Evolutionary conservation across 208 protist species (phyloP).

Genomic region (Perkinsela sp.): DNA sequence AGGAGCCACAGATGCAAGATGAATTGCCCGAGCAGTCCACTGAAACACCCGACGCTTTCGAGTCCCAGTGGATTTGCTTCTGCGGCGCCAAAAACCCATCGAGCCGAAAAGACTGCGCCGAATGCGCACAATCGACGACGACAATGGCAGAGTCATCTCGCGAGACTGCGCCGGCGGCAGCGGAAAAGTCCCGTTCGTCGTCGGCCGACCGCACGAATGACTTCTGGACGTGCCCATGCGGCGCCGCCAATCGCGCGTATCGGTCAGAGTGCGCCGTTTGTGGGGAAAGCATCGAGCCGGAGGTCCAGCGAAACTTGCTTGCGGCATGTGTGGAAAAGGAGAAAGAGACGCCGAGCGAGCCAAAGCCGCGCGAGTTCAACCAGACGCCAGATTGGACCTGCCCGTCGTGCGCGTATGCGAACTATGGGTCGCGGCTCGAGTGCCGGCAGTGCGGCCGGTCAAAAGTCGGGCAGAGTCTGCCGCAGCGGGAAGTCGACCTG

Average conservation of each 20-base stretch:
- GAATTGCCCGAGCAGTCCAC: background rate
- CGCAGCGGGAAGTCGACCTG: background rate
- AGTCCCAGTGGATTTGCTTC: background rate
- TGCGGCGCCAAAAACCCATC: background rate
- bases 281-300: background rate
- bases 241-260: background rate
- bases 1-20: background rate
- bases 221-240: background rate
- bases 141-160: background rate
- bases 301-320: background rate
- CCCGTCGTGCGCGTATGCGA: constrained; percentile 1
- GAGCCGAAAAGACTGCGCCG: background rate
- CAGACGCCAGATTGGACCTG: constrained; percentile 1
- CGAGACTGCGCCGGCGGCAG: background rate
- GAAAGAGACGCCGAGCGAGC: background rate
- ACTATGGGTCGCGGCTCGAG: constrained; percentile 1
- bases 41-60: background rate
- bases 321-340: background rate
- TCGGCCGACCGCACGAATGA: background rate
- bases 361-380: background rate
- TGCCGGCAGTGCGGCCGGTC: constrained; percentile 2
- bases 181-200: background rate
- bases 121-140: background rate
- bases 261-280: background rate
- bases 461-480: background rate